Conservation (phyloP, 2,329 filamentous ascomycete genomes). For the Stemphylium lycopersici region DNA sequence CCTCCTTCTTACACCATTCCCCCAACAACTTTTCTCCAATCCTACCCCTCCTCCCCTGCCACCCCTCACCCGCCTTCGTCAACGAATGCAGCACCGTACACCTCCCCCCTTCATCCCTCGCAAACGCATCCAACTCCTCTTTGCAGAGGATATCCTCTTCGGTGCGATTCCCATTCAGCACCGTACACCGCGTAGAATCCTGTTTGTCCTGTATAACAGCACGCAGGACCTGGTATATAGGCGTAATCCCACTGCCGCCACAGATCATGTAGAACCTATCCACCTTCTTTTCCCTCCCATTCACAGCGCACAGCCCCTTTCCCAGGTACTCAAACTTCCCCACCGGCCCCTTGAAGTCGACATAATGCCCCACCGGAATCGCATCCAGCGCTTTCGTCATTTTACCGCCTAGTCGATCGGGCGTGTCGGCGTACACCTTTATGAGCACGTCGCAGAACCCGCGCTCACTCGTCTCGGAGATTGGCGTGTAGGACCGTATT, state of each 20-base stretch:
- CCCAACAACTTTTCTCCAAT: conserved; percentile 69
- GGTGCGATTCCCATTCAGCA: conserved; percentile 78
- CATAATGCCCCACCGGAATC: conserved; percentile 71
- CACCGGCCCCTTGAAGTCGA: conserved; percentile 87
- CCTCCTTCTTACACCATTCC: conserved; percentile 60
- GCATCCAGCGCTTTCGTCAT: conserved; percentile 83
- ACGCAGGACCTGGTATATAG: conserved; percentile 81
- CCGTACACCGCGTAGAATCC: conserved; percentile 71
- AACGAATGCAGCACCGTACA: conserved; percentile 74
- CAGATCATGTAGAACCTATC: conserved; percentile 83
- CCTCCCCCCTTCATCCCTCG: conserved; percentile 58
- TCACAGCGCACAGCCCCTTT: conserved; percentile 67
- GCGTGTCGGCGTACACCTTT: conserved; percentile 76
- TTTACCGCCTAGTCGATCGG: conserved; percentile 67
- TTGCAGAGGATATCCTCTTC: conserved; percentile 84
- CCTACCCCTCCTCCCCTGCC: conserved; percentile 72
- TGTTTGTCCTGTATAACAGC: conserved; percentile 70
- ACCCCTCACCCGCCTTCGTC: conserved; percentile 66
- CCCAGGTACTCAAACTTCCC: conserved; percentile 84
- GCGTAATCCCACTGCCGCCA: conserved; percentile 89
- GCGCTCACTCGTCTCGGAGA: conserved; percentile 66
- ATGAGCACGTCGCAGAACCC: conserved; percentile 77
- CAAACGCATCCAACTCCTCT: conserved; percentile 71
- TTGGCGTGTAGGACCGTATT: conserved; percentile 86
- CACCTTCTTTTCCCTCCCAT: conserved; percentile 62